phyloP scores from a whole-genome alignment of 352 stramenopile genomes.

The Pythium apleroticum region DNA sequence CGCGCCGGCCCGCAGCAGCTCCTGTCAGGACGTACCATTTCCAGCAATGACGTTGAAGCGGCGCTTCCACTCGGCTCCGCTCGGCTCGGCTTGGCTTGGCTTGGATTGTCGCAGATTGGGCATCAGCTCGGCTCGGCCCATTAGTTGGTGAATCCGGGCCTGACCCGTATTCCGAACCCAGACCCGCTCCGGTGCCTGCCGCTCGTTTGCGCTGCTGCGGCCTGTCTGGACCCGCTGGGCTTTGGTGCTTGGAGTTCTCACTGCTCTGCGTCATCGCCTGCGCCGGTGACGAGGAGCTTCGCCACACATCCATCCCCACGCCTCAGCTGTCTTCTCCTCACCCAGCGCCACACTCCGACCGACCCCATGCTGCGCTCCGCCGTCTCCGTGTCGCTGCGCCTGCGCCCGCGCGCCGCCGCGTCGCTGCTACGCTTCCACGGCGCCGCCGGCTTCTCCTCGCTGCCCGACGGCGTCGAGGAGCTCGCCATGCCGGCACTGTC shows the following conservation, averaged over 20 bases:
- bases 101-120: not conserved
- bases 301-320: not conserved
- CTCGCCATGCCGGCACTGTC: slow-evolving; percentile 95
- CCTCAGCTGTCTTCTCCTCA: not conserved
- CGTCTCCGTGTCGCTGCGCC: slow-evolving; percentile 17
- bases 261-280: slow-evolving; percentile 26
- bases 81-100: slow-evolving; percentile 19
- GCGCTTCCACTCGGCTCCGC: not conserved
- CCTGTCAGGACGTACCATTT: slow-evolving; percentile 14
- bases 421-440: not conserved
- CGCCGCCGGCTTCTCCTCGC: slow-evolving; percentile 39
- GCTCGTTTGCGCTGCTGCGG: slow-evolving; percentile 17
- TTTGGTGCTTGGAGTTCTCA: slow-evolving; percentile 21
- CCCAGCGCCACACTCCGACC: not conserved
- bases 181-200: not conserved
- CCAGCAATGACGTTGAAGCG: slow-evolving; percentile 24
- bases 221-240: slow-evolving; percentile 19
- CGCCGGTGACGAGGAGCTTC: slow-evolving; percentile 18
- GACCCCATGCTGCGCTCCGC: slow-evolving; percentile 13
- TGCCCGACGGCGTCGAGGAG: slow-evolving; percentile 71
- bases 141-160: not conserved
- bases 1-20: too few relatives aligned
- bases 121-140: not conserved
- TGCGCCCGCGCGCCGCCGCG: not conserved
- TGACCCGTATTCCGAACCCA: not conserved